Evolutionary conservation across 148 eudicot genomes (phyloP), one percentile per base, ranked within the genome.

Genomic region (Nepenthes gracilis): DNA sequence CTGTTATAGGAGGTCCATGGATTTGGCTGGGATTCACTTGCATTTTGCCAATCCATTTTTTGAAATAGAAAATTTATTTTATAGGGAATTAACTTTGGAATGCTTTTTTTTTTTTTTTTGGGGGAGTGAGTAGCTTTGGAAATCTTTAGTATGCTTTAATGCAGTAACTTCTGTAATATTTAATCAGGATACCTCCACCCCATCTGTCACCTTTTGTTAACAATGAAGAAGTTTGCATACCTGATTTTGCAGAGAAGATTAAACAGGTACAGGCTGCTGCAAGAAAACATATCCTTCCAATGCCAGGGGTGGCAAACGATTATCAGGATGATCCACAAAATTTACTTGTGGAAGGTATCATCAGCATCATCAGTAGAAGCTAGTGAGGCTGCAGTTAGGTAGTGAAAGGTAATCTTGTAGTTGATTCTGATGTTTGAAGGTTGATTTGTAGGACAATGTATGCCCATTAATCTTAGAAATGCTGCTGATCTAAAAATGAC

Each of bases 151-250:
- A 40, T 40, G 45, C 23, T 50, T 50, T 14, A 23, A 23, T 23
- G 23, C 23, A 23, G 43, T 36, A 36, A 58, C 45, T 32, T 48
- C 3, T 47, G 32, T 62, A 33, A 4, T 67, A n/a, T 47, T 43
- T 70, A 12, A 43, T 65, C 93, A 93, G 98, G 85, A 70, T 86
- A 54, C 90, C 88, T 50, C 98, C 98, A 12, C 98, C 98, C 37
- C 98, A 93, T 71, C 78, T 93, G 60, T 93, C 98, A 45, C 98
- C 98, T 10, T 93, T 93, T 73, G 89, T 88, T 69, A 95, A 88
- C 71, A 82, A 93, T 71, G 91, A 81, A 35, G 96, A 80, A 68
- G 96, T 87, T 40, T 85, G 86, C 57, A 72, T 73, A 61, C 98
- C 98, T 37, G 98, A 86, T 63, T 86, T 84, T 74, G 98, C 98